Conservation (phyloP, 306 rosid species). For the Dalbergia cultrata region DNA sequence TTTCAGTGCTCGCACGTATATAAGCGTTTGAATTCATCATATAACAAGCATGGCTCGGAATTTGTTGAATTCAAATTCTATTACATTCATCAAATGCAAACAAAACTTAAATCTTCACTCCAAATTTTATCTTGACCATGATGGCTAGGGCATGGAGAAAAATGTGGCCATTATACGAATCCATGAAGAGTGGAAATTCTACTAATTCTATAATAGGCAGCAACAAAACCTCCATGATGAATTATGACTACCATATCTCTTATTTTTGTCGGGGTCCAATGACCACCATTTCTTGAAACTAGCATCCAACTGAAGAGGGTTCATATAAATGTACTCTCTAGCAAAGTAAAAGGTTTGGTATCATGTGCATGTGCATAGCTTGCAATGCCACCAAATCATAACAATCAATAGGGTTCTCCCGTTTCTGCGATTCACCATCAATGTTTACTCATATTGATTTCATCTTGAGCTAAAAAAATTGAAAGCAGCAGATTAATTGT, state of each 20-base stretch:
- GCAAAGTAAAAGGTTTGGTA: slow-evolving; percentile 19
- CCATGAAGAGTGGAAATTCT: background rate
- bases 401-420: slow-evolving; percentile 10
- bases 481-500: slow-evolving; percentile 18
- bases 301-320: slow-evolving; percentile 22
- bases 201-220: no score
- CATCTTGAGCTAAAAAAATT: slow-evolving; percentile 22
- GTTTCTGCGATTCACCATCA: slow-evolving; percentile 35
- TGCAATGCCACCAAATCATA: slow-evolving; percentile 36
- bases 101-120: background rate
- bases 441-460: slow-evolving; percentile 22
- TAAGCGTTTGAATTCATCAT: background rate
- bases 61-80: background rate
- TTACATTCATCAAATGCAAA: background rate
- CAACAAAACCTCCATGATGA: background rate
- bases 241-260: background rate
- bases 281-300: slow-evolving; percentile 15
- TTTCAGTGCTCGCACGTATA: background rate
- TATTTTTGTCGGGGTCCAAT: background rate
- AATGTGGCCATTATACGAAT: background rate
- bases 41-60: no score
- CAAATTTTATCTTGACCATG: background rate
- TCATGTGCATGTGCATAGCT: slow-evolving; percentile 24
- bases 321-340: slow-evolving; percentile 13
- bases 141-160: background rate